These are phyloP conservation scores for Drechslerella stenobrocha DNA, from an alignment of 2,329 filamentous ascomycete species.

Conservation along the genomic window DNA sequence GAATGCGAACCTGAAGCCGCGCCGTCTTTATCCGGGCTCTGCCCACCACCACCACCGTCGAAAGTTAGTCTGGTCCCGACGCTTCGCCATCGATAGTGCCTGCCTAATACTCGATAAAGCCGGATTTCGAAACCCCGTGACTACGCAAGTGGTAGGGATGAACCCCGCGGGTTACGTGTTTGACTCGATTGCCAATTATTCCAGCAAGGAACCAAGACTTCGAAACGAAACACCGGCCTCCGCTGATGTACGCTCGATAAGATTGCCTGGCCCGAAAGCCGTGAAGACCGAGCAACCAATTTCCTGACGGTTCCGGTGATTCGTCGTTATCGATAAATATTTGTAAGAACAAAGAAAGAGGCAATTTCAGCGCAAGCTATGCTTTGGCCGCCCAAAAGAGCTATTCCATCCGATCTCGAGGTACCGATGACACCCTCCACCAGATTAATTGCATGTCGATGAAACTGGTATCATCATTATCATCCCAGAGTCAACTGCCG, in stretches of 20 bases:
- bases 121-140: conserved; percentile 24
- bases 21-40: conserved; percentile 5
- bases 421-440: conserved; percentile 1
- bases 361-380: not conserved
- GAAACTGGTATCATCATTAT: conserved; percentile 5
- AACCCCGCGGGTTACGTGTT: conserved; percentile 25
- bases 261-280: conserved; percentile 11
- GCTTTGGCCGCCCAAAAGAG: not conserved
- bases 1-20: too few species aligned
- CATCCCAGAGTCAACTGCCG: conserved; percentile 1
- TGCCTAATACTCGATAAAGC: not conserved
- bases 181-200: not conserved
- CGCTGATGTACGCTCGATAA: conserved; percentile 17
- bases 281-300: conserved; percentile 19
- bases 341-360: not conserved
- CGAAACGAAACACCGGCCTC: conserved; percentile 18
- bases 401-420: not conserved
- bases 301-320: conserved; percentile 19
- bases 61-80: too few species aligned
- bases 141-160: conserved; percentile 15
- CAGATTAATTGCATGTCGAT: not conserved
- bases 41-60: too few species aligned
- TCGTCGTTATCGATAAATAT: conserved; percentile 3
- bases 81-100: not conserved
- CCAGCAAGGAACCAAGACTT: not conserved